These are phyloP conservation scores for Ophiostoma piceae DNA, from an alignment of 2,329 filamentous ascomycete species.

Conservation along the genomic window DNA sequence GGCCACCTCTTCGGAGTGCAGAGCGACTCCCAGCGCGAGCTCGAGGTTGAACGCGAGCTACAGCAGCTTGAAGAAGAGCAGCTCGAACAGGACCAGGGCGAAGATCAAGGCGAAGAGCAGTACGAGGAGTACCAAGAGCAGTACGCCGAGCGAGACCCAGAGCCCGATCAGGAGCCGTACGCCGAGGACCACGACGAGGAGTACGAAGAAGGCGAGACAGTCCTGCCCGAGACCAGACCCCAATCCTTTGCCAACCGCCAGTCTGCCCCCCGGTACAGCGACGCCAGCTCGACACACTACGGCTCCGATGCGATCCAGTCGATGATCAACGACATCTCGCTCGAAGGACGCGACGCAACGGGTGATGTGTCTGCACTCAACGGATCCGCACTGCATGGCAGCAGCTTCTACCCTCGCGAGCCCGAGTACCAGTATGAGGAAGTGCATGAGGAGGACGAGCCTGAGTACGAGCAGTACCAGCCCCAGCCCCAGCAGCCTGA, in stretches of 20 bases:
- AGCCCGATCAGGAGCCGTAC: background rate
- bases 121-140: background rate
- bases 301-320: slow-evolving; percentile 24
- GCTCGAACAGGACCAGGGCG: background rate
- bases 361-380: slow-evolving; percentile 9
- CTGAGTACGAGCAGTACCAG: background rate
- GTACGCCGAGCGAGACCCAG: background rate
- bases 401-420: slow-evolving; percentile 2
- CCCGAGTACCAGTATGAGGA: slow-evolving; percentile 5
- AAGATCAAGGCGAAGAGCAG: background rate
- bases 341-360: slow-evolving; percentile 20
- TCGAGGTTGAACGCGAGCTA: slow-evolving; percentile 14
- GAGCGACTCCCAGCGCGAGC: background rate
- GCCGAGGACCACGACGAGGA: background rate
- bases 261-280: slow-evolving; percentile 15
- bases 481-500: background rate
- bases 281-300: slow-evolving; percentile 22
- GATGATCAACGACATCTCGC: slow-evolving; percentile 24
- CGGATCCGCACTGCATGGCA: background rate
- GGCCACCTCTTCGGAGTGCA: background rate
- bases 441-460: background rate
- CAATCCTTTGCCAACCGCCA: background rate
- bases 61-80: slow-evolving; percentile 16
- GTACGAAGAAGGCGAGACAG: background rate
- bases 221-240: background rate